These are phyloP conservation scores for Nitzschia sp. DNA, from an alignment of 108 stramenopile genomes.

Conservation along the genomic window DNA sequence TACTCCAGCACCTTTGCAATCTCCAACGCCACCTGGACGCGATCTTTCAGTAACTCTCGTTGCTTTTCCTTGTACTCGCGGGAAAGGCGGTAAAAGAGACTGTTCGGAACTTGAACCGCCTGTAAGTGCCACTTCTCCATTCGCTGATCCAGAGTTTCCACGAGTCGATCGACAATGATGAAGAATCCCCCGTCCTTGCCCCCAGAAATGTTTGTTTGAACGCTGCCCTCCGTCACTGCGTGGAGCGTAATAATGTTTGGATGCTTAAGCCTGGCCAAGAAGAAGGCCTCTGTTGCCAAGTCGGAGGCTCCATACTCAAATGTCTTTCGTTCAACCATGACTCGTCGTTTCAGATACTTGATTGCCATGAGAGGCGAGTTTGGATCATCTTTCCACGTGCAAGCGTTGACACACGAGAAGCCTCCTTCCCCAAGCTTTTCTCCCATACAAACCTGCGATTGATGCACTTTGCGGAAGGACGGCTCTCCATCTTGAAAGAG, in stretches of 20 bases:
- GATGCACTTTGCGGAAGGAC: background rate
- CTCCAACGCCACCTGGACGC: slow-evolving; percentile 33
- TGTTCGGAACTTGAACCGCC: slow-evolving; percentile 14
- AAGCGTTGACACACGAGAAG: slow-evolving; percentile 39
- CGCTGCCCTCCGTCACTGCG: slow-evolving; percentile 56
- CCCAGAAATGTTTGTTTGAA: slow-evolving; percentile 12
- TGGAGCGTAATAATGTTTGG: slow-evolving; percentile 66
- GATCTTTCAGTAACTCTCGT: slow-evolving; percentile 23
- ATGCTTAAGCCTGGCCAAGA: slow-evolving; percentile 58
- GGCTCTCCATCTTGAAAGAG: slow-evolving; percentile 33
- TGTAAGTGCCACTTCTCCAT: slow-evolving; percentile 30
- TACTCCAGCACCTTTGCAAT: slow-evolving; percentile 66
- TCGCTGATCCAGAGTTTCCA: slow-evolving; percentile 51
- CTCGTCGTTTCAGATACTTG: slow-evolving; percentile 48
- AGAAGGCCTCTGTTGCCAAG: slow-evolving; percentile 69
- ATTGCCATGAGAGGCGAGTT: slow-evolving; percentile 32
- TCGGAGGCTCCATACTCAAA: slow-evolving; percentile 67
- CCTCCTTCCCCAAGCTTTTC: slow-evolving; percentile 46
- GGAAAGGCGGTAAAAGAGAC: slow-evolving; percentile 16
- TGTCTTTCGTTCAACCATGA: slow-evolving; percentile 34
- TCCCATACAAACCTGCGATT: slow-evolving; percentile 2
- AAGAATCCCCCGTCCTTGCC: slow-evolving; percentile 62
- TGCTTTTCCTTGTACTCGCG: slow-evolving; percentile 31
- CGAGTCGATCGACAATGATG: slow-evolving; percentile 62
- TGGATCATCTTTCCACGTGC: slow-evolving; percentile 13